A percentile compares a stretch with the other conserved stretches of the same genome.
phyloP scores from a whole-genome alignment of 306 rosid species.

The Arachis stenosperma region DNA sequence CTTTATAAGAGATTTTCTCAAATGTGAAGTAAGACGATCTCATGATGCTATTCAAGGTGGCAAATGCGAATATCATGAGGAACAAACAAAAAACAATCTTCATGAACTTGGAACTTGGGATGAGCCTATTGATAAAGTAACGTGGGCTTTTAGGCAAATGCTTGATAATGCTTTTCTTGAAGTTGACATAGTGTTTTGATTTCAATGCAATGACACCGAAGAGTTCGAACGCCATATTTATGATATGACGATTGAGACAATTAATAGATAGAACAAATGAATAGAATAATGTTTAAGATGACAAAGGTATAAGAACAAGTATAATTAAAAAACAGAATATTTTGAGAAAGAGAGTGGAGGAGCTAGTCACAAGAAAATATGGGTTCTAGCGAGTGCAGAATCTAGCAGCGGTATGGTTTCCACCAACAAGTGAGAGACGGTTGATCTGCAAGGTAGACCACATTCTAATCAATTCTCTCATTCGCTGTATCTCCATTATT shows the following conservation, averaged over 20 bases:
- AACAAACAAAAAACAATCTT: slow-evolving; percentile 35
- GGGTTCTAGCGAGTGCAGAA: slow-evolving; percentile 74
- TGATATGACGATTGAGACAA: too few relatives aligned
- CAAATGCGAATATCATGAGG: slow-evolving; percentile 43
- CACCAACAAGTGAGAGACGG: slow-evolving; percentile 75
- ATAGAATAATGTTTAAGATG: too few relatives aligned
- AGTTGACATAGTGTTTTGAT: slow-evolving; percentile 1
- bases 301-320: not conserved
- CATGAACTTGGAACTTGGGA: slow-evolving; percentile 41
- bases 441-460: slow-evolving; percentile 52
- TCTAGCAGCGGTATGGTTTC: slow-evolving; percentile 85
- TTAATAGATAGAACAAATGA: too few relatives aligned
- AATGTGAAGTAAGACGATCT: slow-evolving; percentile 16
- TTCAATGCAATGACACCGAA: slow-evolving; percentile 38
- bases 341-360: not conserved
- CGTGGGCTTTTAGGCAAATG: slow-evolving; percentile 6
- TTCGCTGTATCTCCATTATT: slow-evolving; percentile 72
- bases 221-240: slow-evolving; percentile 45
- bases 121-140: slow-evolving; percentile 44
- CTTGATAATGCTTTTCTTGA: slow-evolving; percentile 20
- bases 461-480: slow-evolving; percentile 63
- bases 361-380: not conserved
- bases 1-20: slow-evolving; percentile 2
- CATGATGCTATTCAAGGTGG: slow-evolving; percentile 32
- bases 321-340: not conserved